A percentile compares a stretch with the other conserved stretches of the same genome.
These are phyloP conservation scores for Pichia insulana DNA, from an alignment of 805 yeast genomes.

Conservation along the genomic window DNA sequence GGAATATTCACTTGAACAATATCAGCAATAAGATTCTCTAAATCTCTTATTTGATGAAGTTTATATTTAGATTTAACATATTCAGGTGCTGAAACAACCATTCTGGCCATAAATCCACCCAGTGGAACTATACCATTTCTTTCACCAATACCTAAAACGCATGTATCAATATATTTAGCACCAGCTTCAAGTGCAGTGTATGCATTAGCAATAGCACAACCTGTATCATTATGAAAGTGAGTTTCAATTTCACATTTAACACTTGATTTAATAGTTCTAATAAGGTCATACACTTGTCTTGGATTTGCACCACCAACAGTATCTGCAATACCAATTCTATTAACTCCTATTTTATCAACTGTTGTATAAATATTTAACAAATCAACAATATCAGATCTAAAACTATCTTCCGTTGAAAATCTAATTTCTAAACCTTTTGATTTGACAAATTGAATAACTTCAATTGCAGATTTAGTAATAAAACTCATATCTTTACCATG, in stretches of 20 bases:
- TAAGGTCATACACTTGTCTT: conserved; percentile 53
- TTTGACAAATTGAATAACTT: conserved; percentile 52
- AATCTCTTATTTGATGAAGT: conserved; percentile 45
- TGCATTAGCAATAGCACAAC: conserved; percentile 57
- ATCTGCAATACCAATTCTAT: conserved; percentile 57
- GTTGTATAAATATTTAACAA: conserved; percentile 49
- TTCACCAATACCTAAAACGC: conserved; percentile 55
- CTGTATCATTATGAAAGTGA: conserved; percentile 57
- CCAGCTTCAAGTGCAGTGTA: conserved; percentile 58
- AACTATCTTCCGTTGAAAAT: conserved; percentile 51
- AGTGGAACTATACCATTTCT: conserved; percentile 56
- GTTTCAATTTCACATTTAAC: conserved; percentile 53
- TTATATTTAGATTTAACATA: conserved; percentile 51
- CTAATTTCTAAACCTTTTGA: conserved; percentile 52
- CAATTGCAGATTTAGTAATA: conserved; percentile 47
- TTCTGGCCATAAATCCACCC: conserved; percentile 56
- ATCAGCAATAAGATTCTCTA: conserved; percentile 51
- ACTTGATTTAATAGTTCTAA: conserved; percentile 47
- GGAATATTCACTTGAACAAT: conserved; percentile 52
- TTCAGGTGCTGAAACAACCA: conserved; percentile 54
- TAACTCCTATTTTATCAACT: conserved; percentile 54
- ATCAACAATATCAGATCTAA: conserved; percentile 53
- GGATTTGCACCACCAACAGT: conserved; percentile 60
- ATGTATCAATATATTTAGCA: conserved; percentile 49
- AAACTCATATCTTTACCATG: conserved; percentile 57